These are phyloP conservation scores for Gastrolobium bilobum DNA, from an alignment of 306 rosid genomes.

Conservation along the genomic window DNA sequence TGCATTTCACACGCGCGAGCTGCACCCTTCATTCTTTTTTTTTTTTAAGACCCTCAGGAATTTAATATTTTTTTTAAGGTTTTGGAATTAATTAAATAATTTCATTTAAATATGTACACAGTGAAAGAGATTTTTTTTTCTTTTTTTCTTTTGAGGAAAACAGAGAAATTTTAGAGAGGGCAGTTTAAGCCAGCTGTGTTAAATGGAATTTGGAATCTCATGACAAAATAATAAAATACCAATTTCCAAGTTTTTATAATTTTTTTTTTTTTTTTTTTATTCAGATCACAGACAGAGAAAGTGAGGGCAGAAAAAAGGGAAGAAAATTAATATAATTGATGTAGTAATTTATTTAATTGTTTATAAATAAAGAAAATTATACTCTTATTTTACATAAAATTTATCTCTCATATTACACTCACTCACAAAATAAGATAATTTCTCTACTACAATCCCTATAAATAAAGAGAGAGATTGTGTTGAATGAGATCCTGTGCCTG, in stretches of 20 bases:
- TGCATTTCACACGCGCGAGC: background rate
- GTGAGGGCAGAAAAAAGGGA: constrained; percentile 19
- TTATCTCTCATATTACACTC: too few relatives aligned
- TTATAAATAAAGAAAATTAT: constrained; percentile 40
- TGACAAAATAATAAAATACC: constrained; percentile 8
- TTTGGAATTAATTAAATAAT: constrained; percentile 16
- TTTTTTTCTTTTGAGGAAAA: constrained; percentile 10
- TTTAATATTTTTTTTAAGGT: background rate
- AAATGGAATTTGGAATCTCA: constrained; percentile 54
- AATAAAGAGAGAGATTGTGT: constrained; percentile 41
- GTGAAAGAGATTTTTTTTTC: background rate
- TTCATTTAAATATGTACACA: constrained; percentile 34
- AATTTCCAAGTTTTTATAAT: constrained; percentile 27
- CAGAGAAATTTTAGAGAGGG: constrained; percentile 37
- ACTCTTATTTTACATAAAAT: too few relatives aligned
- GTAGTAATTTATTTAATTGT: constrained; percentile 28
- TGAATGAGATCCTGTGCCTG: constrained; percentile 54
- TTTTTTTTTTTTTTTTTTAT: background rate
- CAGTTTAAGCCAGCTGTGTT: constrained; percentile 50
- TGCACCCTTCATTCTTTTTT: constrained; percentile 40
- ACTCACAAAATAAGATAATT: too few relatives aligned
- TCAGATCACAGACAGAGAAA: constrained; percentile 51
- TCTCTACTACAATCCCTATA: too few relatives aligned
- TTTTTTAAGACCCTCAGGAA: background rate
- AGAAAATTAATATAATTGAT: constrained; percentile 11